Percentiles rank a stretch among this genome's conserved stretches.
Evolutionary conservation across 2,329 filamentous ascomycete genomes (phyloP).

Genomic region (Epichloe amarillans): DNA sequence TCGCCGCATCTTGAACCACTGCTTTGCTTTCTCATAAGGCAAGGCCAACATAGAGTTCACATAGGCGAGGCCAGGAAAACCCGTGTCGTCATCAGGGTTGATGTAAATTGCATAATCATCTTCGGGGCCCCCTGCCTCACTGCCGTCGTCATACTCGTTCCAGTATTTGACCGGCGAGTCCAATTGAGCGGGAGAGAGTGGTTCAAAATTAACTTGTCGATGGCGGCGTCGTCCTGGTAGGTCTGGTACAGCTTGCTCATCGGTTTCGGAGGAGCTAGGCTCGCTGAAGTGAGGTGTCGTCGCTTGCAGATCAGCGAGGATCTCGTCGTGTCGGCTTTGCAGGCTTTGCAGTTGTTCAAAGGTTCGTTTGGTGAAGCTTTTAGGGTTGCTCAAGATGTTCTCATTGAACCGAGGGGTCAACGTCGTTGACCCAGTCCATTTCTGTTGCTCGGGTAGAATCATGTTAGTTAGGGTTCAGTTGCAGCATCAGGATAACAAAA

Average conservation of each 20-base stretch:
- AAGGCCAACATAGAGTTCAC: conserved; percentile 37
- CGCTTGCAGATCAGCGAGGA: conserved; percentile 33
- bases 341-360: conserved; percentile 39
- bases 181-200: conserved; percentile 17
- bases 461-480: not conserved
- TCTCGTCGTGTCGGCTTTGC: conserved; percentile 34
- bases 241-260: conserved; percentile 11
- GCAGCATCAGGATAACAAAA: not conserved
- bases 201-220: conserved; percentile 16
- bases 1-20: conserved; percentile 30
- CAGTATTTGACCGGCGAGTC: conserved; percentile 45
- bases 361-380: conserved; percentile 59
- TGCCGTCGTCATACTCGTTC: conserved; percentile 80
- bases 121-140: conserved; percentile 47
- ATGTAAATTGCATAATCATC: conserved; percentile 61
- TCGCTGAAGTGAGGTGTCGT: conserved; percentile 28
- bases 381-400: conserved; percentile 49
- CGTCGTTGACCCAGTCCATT: conserved; percentile 65
- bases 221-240: conserved; percentile 1
- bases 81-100: conserved; percentile 48
- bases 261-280: conserved; percentile 24
- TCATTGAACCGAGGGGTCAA: conserved; percentile 54
- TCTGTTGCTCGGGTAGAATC: conserved; percentile 27
- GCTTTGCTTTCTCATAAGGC: conserved; percentile 37
- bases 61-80: conserved; percentile 50